Conservation (phyloP, 257 asterid genomes). For the Solanum chmielewskii region DNA sequence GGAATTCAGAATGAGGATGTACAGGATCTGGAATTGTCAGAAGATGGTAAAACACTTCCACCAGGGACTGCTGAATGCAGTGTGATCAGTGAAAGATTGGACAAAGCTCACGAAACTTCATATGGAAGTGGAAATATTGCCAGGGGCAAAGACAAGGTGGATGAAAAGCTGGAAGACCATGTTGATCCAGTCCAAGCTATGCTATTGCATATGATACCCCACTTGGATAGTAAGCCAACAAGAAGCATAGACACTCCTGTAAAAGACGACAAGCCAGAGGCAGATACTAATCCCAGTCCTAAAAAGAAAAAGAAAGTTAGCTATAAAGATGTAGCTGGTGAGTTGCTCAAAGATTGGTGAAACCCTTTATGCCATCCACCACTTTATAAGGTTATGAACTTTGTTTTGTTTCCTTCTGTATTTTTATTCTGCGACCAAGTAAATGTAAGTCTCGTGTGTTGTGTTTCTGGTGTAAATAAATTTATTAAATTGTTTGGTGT, state of each 20-base stretch:
- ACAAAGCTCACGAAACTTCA: conserved; percentile 9
- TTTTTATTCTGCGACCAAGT: background rate
- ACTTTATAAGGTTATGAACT: background rate
- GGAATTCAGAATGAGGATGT: conserved; percentile 11
- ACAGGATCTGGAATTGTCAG: conserved; percentile 12
- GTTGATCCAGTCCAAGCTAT: conserved; percentile 67
- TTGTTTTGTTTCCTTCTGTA: background rate
- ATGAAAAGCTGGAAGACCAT: conserved; percentile 14
- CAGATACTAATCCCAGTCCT: conserved; percentile 23
- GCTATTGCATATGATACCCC: conserved; percentile 45
- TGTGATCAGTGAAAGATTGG: background rate
- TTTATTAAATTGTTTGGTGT: background rate
- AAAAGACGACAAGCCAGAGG: conserved; percentile 13
- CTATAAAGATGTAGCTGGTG: conserved; percentile 61
- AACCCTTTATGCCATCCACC: background rate
- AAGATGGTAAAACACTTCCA: conserved; percentile 17
- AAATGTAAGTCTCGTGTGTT: background rate
- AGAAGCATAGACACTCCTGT: background rate
- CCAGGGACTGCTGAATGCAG: conserved; percentile 12
- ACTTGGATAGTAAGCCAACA: conserved; percentile 13
- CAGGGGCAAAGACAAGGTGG: background rate
- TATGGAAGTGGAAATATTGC: conserved; percentile 12
- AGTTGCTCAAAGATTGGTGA: conserved; percentile 78
- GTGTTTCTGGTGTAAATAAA: background rate
- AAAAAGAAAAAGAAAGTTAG: conserved; percentile 80